Percentiles rank a stretch among this genome's conserved stretches.
Conservation (phyloP, 2,329 filamentous ascomycete species). For the Paecilomyces sp. region DNA sequence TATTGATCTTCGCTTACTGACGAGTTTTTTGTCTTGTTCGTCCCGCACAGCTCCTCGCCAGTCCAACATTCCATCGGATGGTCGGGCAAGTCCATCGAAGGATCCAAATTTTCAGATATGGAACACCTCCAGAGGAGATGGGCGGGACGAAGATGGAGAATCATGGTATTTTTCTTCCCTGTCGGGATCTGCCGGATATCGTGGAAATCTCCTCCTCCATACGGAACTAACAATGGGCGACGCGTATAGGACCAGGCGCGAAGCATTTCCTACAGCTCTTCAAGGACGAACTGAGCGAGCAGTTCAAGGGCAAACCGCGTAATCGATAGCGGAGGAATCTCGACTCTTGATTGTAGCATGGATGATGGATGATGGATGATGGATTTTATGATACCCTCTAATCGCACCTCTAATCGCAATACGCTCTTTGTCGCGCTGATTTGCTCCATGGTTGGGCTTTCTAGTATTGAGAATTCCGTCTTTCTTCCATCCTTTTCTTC, state of each 20-base stretch:
- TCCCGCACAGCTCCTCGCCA: slow-evolving; percentile 30
- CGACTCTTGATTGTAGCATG: slow-evolving; percentile 2
- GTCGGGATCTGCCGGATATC: neutral
- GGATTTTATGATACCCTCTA: slow-evolving; percentile 13
- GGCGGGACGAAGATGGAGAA: slow-evolving; percentile 35
- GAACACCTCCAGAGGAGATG: slow-evolving; percentile 35
- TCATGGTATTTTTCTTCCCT: slow-evolving; percentile 15
- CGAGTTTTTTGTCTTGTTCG: neutral
- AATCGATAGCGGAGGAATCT: slow-evolving; percentile 15
- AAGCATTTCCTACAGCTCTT: slow-evolving; percentile 31
- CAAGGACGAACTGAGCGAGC: slow-evolving; percentile 36
- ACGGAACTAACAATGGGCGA: slow-evolving; percentile 1
- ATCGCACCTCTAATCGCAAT: slow-evolving; percentile 8
- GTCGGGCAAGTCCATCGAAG: slow-evolving; percentile 37
- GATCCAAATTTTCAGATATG: slow-evolving; percentile 34
- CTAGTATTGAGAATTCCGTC: neutral
- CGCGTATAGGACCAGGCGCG: slow-evolving; percentile 14
- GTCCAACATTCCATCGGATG: slow-evolving; percentile 36
- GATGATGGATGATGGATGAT: neutral
- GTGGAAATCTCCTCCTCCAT: neutral
- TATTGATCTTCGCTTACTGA: slow-evolving; percentile 1
- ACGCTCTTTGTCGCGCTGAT: slow-evolving; percentile 1
- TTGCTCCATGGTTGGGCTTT: neutral
- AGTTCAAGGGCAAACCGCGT: slow-evolving; percentile 30
- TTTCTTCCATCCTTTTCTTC: neutral